Base-by-base conservation (phyloP, 1,284 basidiomycete species). In the Gomphus sp. region DNA sequence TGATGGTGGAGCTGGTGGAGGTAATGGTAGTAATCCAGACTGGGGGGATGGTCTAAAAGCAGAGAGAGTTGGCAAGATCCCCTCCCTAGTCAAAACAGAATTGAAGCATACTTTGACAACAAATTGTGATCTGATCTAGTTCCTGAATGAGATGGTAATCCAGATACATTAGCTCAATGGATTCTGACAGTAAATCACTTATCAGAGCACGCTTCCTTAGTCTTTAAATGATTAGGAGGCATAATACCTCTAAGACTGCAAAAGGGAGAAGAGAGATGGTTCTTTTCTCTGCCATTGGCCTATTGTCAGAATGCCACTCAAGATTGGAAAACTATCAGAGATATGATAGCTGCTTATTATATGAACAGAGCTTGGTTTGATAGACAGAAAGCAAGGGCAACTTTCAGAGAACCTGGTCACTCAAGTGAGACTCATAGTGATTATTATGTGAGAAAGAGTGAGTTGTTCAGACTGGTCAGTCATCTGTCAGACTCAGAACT, bases 261-360 rank as follows among this genome's bases (percentile, higher is more conserved):
- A 41, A 37, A 68, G 63, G 9, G 62, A 33, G 66, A 66, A 14
- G 68, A 70, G 50, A 55, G 25, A 0, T 72, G 70, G 70, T 72
- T 70, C 54, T 72, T 63, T 55, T 64, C 65, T 12, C 28, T 64
- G 10, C 56, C 58, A 4, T 22, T 58, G 22, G 0, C 48, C 5
- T 52, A 58, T 63, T 6, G 47, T 25, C 9, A 33, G 45, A 1
- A 60, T 61, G 51, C 51, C 50, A 67, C 70, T 37, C 0, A 34
- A 10, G 60, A 69, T 53, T 72, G 70, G 71, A 62, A 62, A 25
- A 64, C 66, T 4, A 41, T 73, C 22, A 55, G 64, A 6, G 37
- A 62, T 0, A 64, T 60, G 1, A 68, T 73, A n/a, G 70, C 70
- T 0, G 64, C 62, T 16, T 44, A 61, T n/a, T n/a, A n/a, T n/a